These are phyloP conservation scores for Talaromyces borbonicus DNA, from an alignment of 495 filamentous ascomycete species.

Conservation along the genomic window DNA sequence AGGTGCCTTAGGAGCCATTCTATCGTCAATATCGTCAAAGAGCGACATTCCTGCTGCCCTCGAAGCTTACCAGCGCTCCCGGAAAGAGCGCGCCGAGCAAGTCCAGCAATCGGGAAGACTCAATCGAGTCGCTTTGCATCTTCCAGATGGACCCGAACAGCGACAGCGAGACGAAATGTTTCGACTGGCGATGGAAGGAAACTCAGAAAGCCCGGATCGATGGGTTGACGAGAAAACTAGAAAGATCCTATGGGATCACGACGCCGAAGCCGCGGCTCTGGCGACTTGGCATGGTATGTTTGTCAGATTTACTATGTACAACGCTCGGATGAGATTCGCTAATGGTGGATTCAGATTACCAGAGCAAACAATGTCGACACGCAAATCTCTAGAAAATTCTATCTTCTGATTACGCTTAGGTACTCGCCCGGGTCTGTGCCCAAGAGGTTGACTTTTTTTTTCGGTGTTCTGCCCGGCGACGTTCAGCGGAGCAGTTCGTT, in stretches of 20 bases:
- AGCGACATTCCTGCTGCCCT: conserved; percentile 33
- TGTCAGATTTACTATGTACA: neutral
- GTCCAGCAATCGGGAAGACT: conserved; percentile 42
- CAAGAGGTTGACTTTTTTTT: no score
- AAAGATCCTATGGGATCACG: conserved; percentile 38
- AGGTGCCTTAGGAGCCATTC: conserved; percentile 39
- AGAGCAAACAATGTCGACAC: neutral
- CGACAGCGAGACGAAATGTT: conserved; percentile 39
- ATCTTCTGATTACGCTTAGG: no score
- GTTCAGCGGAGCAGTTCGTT: no score
- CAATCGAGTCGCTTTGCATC: conserved; percentile 42
- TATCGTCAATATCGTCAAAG: conserved; percentile 28
- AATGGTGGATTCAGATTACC: neutral
- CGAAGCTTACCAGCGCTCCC: conserved; percentile 36
- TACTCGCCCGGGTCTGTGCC: no score
- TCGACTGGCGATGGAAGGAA: conserved; percentile 21
- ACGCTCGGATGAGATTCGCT: neutral
- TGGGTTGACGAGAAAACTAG: conserved; percentile 42
- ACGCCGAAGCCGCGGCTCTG: conserved; percentile 35
- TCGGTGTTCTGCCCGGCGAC: no score
- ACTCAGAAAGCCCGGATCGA: conserved; percentile 29
- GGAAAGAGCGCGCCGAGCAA: conserved; percentile 38
- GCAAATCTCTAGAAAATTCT: neutral
- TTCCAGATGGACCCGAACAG: conserved; percentile 44
- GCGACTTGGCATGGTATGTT: conserved; percentile 24